Evolutionary conservation across 2,329 filamentous ascomycete genomes (phyloP).

Genomic region (Aspergillus piperis): DNA sequence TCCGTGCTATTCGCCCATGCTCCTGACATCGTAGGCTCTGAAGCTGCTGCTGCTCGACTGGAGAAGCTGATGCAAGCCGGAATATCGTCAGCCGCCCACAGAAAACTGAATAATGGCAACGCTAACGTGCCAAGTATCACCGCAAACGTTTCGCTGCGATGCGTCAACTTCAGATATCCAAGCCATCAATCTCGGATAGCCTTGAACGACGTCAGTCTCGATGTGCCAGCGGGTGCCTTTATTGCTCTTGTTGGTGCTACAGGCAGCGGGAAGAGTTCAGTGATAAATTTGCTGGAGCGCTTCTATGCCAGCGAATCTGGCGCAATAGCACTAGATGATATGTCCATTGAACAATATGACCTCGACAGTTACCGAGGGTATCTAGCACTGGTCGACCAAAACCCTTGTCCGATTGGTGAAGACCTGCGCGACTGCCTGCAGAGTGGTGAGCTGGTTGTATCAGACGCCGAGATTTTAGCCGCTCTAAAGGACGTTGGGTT

Average conservation of each 20-base stretch:
- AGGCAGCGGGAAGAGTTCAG: slow-evolving; percentile 65
- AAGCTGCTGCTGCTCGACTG: slow-evolving; percentile 3
- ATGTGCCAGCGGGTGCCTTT: slow-evolving; percentile 45
- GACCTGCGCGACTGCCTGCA: slow-evolving; percentile 17
- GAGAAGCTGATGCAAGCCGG: not conserved
- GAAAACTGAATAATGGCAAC: not conserved
- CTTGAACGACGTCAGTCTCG: slow-evolving; percentile 6
- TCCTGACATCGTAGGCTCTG: slow-evolving; percentile 13
- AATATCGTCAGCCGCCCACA: not conserved
- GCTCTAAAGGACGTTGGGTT: slow-evolving; percentile 8
- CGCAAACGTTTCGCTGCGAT: slow-evolving; percentile 1
- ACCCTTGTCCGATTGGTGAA: slow-evolving; percentile 60
- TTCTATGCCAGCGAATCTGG: slow-evolving; percentile 63
- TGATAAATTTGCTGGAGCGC: slow-evolving; percentile 59
- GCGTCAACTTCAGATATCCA: slow-evolving; percentile 11
- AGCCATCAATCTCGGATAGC: not conserved
- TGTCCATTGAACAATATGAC: slow-evolving; percentile 2
- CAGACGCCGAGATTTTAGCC: slow-evolving; percentile 29
- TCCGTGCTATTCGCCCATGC: slow-evolving; percentile 18
- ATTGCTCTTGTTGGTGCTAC: slow-evolving; percentile 56
- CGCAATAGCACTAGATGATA: slow-evolving; percentile 4
- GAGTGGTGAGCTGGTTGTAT: slow-evolving; percentile 16
- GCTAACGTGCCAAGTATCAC: not conserved
- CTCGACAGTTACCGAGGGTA: slow-evolving; percentile 5
- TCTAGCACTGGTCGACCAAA: slow-evolving; percentile 48